Evolutionary conservation across 495 filamentous ascomycete species (phyloP).

Genomic region (Cairneyella variabilis): DNA sequence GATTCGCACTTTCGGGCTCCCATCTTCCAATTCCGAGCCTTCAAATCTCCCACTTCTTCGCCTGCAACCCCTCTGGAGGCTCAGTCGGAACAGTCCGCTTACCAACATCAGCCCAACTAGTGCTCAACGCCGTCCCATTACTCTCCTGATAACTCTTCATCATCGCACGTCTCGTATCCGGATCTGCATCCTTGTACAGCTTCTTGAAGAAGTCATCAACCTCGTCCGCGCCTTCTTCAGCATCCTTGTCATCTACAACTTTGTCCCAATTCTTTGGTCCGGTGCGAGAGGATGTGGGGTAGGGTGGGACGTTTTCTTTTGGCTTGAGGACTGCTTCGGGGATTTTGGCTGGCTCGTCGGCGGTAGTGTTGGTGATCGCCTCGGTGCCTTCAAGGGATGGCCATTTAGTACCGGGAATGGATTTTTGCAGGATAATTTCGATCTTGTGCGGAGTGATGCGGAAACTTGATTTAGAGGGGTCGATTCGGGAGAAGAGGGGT

Average conservation of each 20-base stretch:
- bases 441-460: constrained; percentile 77
- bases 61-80: constrained; percentile 75
- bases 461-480: constrained; percentile 53
- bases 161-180: constrained; percentile 87
- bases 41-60: constrained; percentile 56
- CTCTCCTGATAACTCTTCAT: constrained; percentile 96
- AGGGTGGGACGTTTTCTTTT: constrained; percentile 50
- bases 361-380: constrained; percentile 12
- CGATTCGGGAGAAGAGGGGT: constrained; percentile 66
- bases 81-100: constrained; percentile 62
- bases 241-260: constrained; percentile 35
- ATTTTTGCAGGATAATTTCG: constrained; percentile 74
- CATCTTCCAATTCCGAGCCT: background rate
- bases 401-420: constrained; percentile 70
- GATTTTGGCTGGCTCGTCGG: constrained; percentile 8
- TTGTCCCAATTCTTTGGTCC: constrained; percentile 93
- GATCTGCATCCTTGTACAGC: constrained; percentile 73
- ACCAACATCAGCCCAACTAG: constrained; percentile 84
- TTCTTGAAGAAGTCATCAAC: constrained; percentile 90
- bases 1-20: no score
- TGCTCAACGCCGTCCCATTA: constrained; percentile 89
- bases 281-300: constrained; percentile 82
- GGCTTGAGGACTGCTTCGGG: constrained; percentile 8
- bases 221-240: constrained; percentile 58
- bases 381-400: constrained; percentile 55